phyloP scores from a whole-genome alignment of 2,329 filamentous ascomycete species.

The Sporothrix euskadiensis region DNA sequence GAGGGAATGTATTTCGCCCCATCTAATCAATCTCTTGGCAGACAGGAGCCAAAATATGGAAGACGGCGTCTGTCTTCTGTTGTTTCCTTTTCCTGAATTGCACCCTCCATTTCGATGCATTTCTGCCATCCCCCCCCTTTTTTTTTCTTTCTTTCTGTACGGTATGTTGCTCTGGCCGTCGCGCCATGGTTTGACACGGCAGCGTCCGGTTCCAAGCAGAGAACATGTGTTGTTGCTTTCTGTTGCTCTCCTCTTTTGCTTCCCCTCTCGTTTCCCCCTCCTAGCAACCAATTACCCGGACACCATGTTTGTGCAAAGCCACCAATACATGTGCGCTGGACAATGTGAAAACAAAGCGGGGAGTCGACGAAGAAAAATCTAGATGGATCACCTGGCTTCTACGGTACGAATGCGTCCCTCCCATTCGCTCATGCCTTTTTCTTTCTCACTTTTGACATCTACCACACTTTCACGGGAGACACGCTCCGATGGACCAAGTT shows the following conservation, averaged over 20 bases:
- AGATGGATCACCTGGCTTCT: not conserved
- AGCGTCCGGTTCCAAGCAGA: not conserved
- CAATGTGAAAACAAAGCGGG: not conserved
- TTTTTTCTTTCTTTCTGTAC: too few relatives aligned
- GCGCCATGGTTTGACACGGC: not conserved
- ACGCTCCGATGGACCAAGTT: conserved; percentile 14
- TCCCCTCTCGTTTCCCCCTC: conserved; percentile 1
- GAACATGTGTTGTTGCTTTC: not conserved
- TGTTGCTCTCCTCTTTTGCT: not conserved
- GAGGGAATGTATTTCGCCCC: not conserved
- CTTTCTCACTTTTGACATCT: not conserved
- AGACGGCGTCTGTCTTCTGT: not conserved
- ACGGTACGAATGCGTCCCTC: not conserved
- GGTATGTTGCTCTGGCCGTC: not conserved
- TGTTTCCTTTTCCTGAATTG: too few relatives aligned
- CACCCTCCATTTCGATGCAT: not conserved
- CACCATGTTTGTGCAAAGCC: not conserved
- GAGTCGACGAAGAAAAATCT: not conserved
- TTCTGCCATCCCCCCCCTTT: too few relatives aligned
- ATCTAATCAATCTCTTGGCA: conserved; percentile 28
- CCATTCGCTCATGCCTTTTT: not conserved
- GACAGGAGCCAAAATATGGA: not conserved
- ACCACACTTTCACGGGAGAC: not conserved
- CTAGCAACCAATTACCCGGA: conserved; percentile 16
- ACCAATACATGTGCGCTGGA: not conserved